Evolutionary conservation across 2,329 filamentous ascomycete species (phyloP).

Genomic region (Pyrenochaeta sp.): DNA sequence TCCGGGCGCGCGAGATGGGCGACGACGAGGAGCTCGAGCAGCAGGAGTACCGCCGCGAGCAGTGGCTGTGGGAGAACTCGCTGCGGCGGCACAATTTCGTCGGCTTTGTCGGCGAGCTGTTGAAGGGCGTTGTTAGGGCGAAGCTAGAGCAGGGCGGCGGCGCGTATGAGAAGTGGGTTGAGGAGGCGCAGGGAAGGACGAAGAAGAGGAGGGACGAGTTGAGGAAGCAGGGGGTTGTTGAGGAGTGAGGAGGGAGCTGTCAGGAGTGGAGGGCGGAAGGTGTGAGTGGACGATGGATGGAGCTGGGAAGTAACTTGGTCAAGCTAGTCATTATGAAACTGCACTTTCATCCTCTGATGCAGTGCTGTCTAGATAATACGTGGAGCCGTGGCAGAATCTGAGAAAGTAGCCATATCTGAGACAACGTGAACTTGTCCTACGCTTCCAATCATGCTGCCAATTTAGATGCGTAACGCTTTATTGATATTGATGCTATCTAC

Average conservation of each 20-base stretch:
- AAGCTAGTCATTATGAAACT: too few species aligned
- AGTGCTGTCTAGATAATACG: too few species aligned
- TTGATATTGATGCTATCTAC: too few species aligned
- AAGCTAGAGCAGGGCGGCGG: constrained; percentile 73
- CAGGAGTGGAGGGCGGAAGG: not conserved
- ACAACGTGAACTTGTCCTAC: too few species aligned
- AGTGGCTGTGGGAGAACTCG: constrained; percentile 96
- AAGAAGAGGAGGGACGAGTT: constrained; percentile 57
- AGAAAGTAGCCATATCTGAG: too few species aligned
- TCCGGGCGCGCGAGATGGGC: constrained; percentile 79
- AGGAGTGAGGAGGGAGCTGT: constrained; percentile 30
- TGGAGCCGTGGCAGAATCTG: too few species aligned
- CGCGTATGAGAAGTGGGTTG: constrained; percentile 76
- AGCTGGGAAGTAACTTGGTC: too few species aligned
- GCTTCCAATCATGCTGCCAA: too few species aligned
- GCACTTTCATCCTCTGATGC: too few species aligned
- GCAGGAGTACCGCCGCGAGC: constrained; percentile 82
- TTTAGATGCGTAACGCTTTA: too few species aligned
- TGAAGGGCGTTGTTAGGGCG: constrained; percentile 80
- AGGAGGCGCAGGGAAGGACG: constrained; percentile 68
- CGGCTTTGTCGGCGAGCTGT: constrained; percentile 87
- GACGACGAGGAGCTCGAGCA: constrained; percentile 78
- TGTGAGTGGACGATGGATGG: not conserved
- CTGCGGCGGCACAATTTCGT: constrained; percentile 94
- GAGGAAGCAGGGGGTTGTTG: constrained; percentile 44